Base-by-base conservation (phyloP, 306 rosid genomes). In the Pterocarpus macrocarpus region DNA sequence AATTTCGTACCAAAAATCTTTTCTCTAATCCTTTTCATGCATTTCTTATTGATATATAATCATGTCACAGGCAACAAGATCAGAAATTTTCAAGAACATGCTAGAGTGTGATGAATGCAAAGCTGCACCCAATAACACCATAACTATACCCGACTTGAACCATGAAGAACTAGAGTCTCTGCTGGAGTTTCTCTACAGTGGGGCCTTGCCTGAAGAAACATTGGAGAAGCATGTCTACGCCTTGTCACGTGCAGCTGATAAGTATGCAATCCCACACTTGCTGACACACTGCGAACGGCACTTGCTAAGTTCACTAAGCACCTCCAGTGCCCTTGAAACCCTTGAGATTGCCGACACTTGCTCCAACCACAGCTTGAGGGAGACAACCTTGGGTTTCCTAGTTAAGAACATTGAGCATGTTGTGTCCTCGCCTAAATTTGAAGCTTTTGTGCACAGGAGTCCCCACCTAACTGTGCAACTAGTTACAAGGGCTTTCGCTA, bases 31-130 rank as follows among this genome's bases (percentile, higher is more conserved):
- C 28, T 22, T 22, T 22, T 22, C 28, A 22, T 1, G 28, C 28
- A 22, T 22, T 22, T 22, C 28, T 22, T 22, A 22, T 22, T 22
- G 0, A 22, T 22, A 22, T 22, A 22, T 22, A 22, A 22, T 22
- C 28, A 47, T 49, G 45, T 38, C 16, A 13, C 2, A 91, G 99
- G 99, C 97, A 8, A 52, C 83, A 50, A 88, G 97, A 82, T 95
- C 97, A 75, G 94, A 91, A 62, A 84, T 95, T 6, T 95, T 95
- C 28, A 89, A 79, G 86, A 90, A 91, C 86, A 83, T 93, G 83
- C 79, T 95, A 2, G 98, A 91, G 14, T 84, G 89, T 0, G 98
- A 93, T 72, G 90, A 70, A 28, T 93, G 91, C 87, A 95, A 90
- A 63, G 87, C 97, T 2, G 69, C 94, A 62, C 82, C 94, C 0